Evolutionary conservation across 768 basidiomycete species (phyloP), one percentile per base, ranked within the genome.

Genomic region (Mycena haematopus): DNA sequence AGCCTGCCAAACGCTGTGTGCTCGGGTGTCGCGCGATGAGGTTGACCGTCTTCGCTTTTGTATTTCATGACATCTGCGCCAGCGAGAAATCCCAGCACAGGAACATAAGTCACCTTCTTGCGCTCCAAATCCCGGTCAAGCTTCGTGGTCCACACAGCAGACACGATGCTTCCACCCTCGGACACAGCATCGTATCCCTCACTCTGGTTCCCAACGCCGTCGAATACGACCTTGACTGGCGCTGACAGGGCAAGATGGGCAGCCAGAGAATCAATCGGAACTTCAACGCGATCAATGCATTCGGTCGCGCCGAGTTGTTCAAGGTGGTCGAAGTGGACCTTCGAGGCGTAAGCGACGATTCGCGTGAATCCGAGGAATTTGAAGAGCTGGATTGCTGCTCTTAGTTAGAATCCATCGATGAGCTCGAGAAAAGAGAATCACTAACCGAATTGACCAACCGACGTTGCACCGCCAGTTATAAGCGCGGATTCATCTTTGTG

Each of bases 301-400:
- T 78, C 72, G 1, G 73, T 75, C 33, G 79, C 75, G 0, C 75
- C 72, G 7, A 78, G 69, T 22, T 62, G 58, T 15, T 77, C 69
- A 15, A 83, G 75, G 31, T 77, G 72, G 8, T 73, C 74, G 29
- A 76, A 71, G n/a, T 77, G 70, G 19, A 77, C 78, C 25, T 74
- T 73, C 33, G 79, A 74, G 9, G 77, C 73, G 40, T 76, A 71
- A 29, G 63, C 79, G 52, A 68, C 71, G 56, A 76, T 75, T 8
- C 73, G 75, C 6, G 73, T 76, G 64, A 79, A 81, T 35, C 80
- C 79, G 9, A 77, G 76, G 60, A 78, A 71, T 64, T 75, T 78
- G 8, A 77, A 77, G 0, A 80, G 56, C 67, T 79, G 79, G 51
- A 81, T 73, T 17, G 64, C 79, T 51, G 27, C 4, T 8, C 15